phyloP scores from a whole-genome alignment of 2,329 filamentous ascomycete genomes.

The Xylaria sp. region DNA sequence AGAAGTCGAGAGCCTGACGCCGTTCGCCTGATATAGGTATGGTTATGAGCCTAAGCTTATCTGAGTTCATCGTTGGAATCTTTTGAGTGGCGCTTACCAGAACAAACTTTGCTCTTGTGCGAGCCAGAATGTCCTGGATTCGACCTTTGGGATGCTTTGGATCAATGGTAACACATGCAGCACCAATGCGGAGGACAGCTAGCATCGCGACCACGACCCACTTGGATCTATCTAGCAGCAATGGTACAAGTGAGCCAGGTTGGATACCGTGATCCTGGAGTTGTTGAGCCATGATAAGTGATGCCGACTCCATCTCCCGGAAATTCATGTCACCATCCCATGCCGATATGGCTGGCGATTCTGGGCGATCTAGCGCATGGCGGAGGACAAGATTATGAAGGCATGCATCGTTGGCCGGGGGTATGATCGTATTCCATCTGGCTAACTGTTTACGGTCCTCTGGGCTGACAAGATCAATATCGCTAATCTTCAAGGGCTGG shows the following conservation, averaged over 20 bases:
- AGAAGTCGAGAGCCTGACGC: neutral
- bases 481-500: constrained; percentile 1
- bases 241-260: neutral
- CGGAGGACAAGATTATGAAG: constrained; percentile 7
- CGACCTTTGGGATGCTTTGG: constrained; percentile 5
- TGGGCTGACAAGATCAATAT: constrained; percentile 2
- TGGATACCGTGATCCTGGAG: constrained; percentile 1
- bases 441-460: constrained; percentile 14
- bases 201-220: constrained; percentile 17
- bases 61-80: neutral
- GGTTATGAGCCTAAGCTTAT: neutral
- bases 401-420: neutral
- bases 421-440: constrained; percentile 8
- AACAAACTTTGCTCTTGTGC: neutral
- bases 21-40: constrained; percentile 7
- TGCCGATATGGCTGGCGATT: constrained; percentile 2
- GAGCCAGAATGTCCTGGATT: constrained; percentile 13
- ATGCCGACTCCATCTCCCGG: neutral
- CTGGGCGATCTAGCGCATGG: neutral
- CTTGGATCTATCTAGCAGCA: constrained; percentile 9
- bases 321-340: constrained; percentile 25
- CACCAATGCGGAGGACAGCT: constrained; percentile 11
- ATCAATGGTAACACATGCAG: constrained; percentile 8
- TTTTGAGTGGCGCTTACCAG: neutral
- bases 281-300: constrained; percentile 3